Conservation (phyloP, 2,329 filamentous ascomycete species). For the Pseudocercospora crystallina region DNA sequence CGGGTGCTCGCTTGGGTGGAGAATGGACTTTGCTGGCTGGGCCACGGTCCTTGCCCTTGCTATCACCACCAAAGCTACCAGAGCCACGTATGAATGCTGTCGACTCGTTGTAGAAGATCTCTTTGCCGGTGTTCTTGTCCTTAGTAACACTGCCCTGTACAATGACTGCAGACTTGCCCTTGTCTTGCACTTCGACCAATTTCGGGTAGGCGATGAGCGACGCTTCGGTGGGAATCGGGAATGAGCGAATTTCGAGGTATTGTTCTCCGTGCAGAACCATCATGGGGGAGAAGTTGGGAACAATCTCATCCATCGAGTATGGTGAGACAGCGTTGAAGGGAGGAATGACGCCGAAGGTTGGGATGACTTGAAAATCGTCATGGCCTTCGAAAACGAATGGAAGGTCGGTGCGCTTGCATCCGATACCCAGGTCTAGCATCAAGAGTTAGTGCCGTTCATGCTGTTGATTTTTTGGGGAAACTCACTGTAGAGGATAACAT, state of each 20-base stretch:
- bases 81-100: slow-evolving; percentile 90
- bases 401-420: slow-evolving; percentile 86
- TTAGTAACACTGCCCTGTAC: slow-evolving; percentile 79
- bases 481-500: slow-evolving; percentile 83
- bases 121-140: slow-evolving; percentile 79
- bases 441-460: slow-evolving; percentile 22
- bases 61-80: slow-evolving; percentile 83
- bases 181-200: slow-evolving; percentile 93
- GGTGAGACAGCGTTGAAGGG: slow-evolving; percentile 80
- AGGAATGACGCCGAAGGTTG: slow-evolving; percentile 96
- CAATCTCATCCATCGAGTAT: slow-evolving; percentile 76
- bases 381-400: slow-evolving; percentile 85
- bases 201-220: slow-evolving; percentile 73
- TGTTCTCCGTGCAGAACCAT: slow-evolving; percentile 99
- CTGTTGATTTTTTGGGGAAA: neutral
- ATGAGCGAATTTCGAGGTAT: slow-evolving; percentile 91
- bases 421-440: slow-evolving; percentile 70
- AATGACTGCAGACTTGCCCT: slow-evolving; percentile 83
- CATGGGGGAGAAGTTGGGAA: slow-evolving; percentile 97
- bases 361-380: slow-evolving; percentile 89
- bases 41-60: slow-evolving; percentile 75
- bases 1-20: slow-evolving; percentile 73
- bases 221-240: slow-evolving; percentile 82
- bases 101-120: slow-evolving; percentile 94
- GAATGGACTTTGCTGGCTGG: slow-evolving; percentile 76